phyloP scores from a whole-genome alignment of 2,329 filamentous ascomycete species.

The Fusarium dlaminii region DNA sequence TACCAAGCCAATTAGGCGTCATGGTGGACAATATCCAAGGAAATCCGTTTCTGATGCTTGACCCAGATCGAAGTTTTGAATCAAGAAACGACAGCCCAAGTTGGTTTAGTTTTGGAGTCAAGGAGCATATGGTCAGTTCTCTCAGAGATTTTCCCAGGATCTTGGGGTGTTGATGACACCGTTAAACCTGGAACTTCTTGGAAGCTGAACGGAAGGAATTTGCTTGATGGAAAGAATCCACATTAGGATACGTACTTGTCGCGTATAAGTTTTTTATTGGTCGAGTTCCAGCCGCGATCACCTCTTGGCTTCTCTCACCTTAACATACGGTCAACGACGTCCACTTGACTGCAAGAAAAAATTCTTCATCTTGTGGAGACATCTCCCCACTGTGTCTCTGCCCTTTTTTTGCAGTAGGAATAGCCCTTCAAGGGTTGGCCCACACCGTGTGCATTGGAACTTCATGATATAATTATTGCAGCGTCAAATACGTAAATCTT shows the following conservation, averaged over 20 bases:
- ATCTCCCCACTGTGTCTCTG: slow-evolving; percentile 23
- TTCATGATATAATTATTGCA: slow-evolving; percentile 7
- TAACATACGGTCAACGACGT: slow-evolving; percentile 27
- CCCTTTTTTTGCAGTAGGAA: slow-evolving; percentile 11
- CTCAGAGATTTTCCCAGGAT: slow-evolving; percentile 38
- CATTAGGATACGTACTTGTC: background rate
- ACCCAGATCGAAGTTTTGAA: slow-evolving; percentile 14
- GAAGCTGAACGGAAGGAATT: slow-evolving; percentile 20
- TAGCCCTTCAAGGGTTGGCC: background rate
- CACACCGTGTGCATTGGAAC: slow-evolving; percentile 21
- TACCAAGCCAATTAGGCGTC: background rate
- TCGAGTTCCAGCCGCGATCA: background rate
- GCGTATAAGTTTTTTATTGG: slow-evolving; percentile 4
- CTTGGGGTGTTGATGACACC: slow-evolving; percentile 9
- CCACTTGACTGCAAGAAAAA: slow-evolving; percentile 15
- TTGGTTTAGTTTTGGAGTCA: slow-evolving; percentile 7
- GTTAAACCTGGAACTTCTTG: slow-evolving; percentile 18
- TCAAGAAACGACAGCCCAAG: slow-evolving; percentile 16
- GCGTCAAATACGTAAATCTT: slow-evolving; percentile 29
- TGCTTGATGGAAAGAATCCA: background rate
- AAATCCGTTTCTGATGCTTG: slow-evolving; percentile 15
- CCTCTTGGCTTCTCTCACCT: slow-evolving; percentile 20
- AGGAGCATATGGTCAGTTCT: slow-evolving; percentile 8
- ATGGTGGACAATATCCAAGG: slow-evolving; percentile 3
- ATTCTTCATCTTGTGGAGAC: slow-evolving; percentile 25